phyloP scores from a whole-genome alignment of 305 asterid species.

The Fraxinus ornus region DNA sequence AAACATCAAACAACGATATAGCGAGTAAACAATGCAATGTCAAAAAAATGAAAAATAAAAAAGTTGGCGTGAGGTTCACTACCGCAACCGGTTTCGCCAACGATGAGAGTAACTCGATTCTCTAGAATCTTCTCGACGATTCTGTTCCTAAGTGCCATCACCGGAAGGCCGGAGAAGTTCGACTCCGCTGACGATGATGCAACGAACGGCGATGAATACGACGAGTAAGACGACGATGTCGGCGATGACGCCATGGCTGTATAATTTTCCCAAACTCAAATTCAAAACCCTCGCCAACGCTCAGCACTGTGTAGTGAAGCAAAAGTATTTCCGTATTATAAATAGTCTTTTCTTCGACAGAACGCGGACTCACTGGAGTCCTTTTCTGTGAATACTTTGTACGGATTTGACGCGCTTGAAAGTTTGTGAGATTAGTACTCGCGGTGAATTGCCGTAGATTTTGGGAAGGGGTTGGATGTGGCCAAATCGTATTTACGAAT shows the following conservation, averaged over 20 bases:
- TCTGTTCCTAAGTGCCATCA: conserved; percentile 49
- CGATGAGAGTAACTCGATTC: conserved; percentile 82
- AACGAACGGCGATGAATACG: conserved; percentile 25
- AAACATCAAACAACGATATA: not conserved
- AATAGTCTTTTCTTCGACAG: not conserved
- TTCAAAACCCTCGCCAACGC: conserved; percentile 25
- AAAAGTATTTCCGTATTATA: not conserved
- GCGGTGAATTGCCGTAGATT: not conserved
- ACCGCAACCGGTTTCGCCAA: conserved; percentile 98
- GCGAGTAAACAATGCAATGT: not conserved
- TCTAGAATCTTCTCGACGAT: conserved; percentile 72
- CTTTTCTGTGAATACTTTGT: not conserved
- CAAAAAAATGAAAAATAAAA: not conserved
- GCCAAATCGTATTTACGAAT: not conserved
- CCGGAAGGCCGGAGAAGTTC: conserved; percentile 58
- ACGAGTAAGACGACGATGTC: conserved; percentile 37
- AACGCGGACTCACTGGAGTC: not conserved
- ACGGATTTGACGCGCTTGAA: conserved; percentile 2
- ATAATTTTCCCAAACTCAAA: not conserved
- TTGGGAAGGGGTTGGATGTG: not conserved
- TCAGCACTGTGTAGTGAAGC: not conserved
- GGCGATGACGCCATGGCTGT: conserved; percentile 50
- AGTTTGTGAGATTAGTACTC: not conserved
- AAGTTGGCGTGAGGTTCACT: conserved; percentile 5
- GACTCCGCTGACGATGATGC: conserved; percentile 29